phyloP scores from a whole-genome alignment of 305 asterid species.

The Fraxinus sp. region DNA sequence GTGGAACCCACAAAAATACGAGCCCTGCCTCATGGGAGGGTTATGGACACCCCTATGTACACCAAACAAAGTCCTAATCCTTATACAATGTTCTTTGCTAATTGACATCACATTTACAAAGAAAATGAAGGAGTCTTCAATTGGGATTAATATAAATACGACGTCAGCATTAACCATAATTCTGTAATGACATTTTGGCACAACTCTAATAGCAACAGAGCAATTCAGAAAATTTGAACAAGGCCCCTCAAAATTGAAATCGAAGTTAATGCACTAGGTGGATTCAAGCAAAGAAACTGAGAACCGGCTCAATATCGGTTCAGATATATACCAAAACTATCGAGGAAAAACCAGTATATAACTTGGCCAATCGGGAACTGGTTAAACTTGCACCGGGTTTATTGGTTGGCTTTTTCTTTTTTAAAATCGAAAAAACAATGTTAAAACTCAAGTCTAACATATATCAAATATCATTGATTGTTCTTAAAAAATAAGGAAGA shows the following conservation, averaged over 20 bases:
- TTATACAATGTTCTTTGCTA: not conserved
- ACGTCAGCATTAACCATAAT: not conserved
- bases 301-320: not conserved
- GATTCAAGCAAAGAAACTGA: not conserved
- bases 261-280: not conserved
- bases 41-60: too few relatives aligned
- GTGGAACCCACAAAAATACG: too few relatives aligned
- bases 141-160: not conserved
- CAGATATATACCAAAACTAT: not conserved
- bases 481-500: too few relatives aligned
- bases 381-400: too few relatives aligned
- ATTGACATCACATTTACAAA: not conserved
- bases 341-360: not conserved
- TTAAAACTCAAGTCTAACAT: too few relatives aligned
- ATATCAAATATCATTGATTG: too few relatives aligned
- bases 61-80: too few relatives aligned
- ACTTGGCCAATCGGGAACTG: too few relatives aligned
- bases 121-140: not conserved
- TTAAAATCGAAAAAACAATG: too few relatives aligned
- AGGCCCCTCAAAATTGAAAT: not conserved
- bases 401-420: too few relatives aligned
- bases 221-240: not conserved
- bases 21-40: too few relatives aligned
- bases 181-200: not conserved
- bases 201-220: not conserved